Conservation (phyloP, 257 asterid species). For the Parsonsia alboflavescens region DNA sequence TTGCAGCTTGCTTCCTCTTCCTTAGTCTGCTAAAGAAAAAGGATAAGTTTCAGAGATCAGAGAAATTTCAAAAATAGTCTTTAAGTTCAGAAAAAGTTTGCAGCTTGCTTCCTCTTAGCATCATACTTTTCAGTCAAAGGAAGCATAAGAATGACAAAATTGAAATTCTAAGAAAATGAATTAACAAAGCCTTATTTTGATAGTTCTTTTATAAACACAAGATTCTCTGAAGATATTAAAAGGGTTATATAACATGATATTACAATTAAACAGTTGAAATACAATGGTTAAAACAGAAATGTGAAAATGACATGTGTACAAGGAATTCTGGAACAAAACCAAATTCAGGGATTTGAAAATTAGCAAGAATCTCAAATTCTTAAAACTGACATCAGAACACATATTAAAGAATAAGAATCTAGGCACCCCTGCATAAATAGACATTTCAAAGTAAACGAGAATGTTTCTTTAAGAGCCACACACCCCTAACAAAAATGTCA, state of each 20-base stretch:
- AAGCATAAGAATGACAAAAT: neutral
- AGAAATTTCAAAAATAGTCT: neutral
- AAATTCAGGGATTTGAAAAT: neutral
- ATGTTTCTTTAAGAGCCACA: neutral
- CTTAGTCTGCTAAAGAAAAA: neutral
- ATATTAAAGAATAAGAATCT: neutral
- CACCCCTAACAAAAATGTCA: too few species aligned
- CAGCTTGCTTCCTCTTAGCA: neutral
- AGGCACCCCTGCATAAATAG: neutral
- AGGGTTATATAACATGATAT: neutral
- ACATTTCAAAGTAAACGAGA: neutral
- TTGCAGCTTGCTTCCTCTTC: neutral
- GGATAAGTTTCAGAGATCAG: neutral
- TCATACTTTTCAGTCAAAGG: neutral
- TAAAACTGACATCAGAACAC: neutral
- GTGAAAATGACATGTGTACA: neutral
- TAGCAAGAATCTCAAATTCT: neutral
- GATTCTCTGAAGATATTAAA: neutral
- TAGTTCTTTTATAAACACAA: neutral
- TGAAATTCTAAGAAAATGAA: neutral
- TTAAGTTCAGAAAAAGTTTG: too few species aligned
- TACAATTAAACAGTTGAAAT: neutral
- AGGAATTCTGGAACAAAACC: neutral
- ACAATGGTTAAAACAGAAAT: neutral
- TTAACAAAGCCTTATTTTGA: neutral